These are phyloP conservation scores for Dothistroma pini DNA, from an alignment of 2,329 filamentous ascomycete genomes.

Conservation along the genomic window DNA sequence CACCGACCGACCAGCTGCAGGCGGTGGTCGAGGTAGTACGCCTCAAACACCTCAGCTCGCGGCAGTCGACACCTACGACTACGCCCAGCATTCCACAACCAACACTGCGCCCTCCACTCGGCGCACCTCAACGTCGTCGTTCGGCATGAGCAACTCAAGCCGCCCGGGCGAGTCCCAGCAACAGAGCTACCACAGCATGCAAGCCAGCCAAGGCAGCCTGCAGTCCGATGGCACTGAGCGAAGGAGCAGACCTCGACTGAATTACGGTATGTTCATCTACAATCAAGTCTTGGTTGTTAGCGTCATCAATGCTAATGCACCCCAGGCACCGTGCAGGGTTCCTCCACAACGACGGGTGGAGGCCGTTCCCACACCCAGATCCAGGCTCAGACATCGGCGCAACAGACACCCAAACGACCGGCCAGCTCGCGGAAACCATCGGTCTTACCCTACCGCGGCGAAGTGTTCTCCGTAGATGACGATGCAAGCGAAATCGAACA, in stretches of 20 bases:
- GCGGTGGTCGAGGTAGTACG: constrained; percentile 7
- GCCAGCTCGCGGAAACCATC: constrained; percentile 70
- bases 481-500: constrained; percentile 75
- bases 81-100: constrained; percentile 15
- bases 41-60: not conserved
- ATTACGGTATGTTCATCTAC: constrained; percentile 27
- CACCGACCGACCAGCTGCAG: constrained; percentile 12
- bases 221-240: constrained; percentile 19
- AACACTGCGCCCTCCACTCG: constrained; percentile 21
- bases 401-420: constrained; percentile 61
- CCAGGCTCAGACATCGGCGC: constrained; percentile 3
- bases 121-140: constrained; percentile 24
- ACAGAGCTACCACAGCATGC: constrained; percentile 22
- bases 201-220: constrained; percentile 28
- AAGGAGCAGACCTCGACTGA: constrained; percentile 26
- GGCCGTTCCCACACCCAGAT: constrained; percentile 10
- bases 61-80: constrained; percentile 16
- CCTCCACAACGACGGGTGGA: constrained; percentile 18
- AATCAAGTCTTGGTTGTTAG: not conserved
- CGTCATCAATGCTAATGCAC: constrained; percentile 6
- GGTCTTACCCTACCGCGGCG: constrained; percentile 72
- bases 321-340: constrained; percentile 26
- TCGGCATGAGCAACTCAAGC: constrained; percentile 18
- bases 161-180: constrained; percentile 17
- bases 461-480: constrained; percentile 88